Base-by-base conservation (phyloP, 2,329 filamentous ascomycete species). In the Coniochaeta sp. region DNA sequence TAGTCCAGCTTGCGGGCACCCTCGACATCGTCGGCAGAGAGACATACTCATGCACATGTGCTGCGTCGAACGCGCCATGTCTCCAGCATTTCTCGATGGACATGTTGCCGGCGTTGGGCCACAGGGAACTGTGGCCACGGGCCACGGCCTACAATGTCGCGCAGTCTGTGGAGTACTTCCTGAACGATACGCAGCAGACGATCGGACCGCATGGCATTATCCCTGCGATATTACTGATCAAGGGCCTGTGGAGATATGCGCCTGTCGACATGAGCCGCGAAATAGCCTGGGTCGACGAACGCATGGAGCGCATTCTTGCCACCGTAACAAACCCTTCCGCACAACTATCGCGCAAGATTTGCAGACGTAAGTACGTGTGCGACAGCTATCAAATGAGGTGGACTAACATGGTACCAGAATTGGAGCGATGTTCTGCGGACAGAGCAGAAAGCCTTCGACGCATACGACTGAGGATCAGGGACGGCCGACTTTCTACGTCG, bases 81-180 rank as follows among this genome's bases (percentile, higher is more conserved):
- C 24, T 38, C 13, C 35, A 27, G 12, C 40, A 47, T 13, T 51
- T 52, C 45, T 7, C n/a, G 4, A 33, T 28, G 13, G 7, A 24
- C 14, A 6, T 6, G 31, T 40, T 52, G 20, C 54, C 49, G 9
- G 42, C 40, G 3, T 48, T 53, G 5, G 42, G 10, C 13, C 45
- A 40, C 8, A 49, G 49, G 22, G 18, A 50, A 42, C 49, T 31
- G 26, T 56, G 32, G 56, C 53, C n/a, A 12, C 52, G 52, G 20
- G 46, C 53, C 4, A 51, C 49, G 40, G 46, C 51, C n/a, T 52
- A 48, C 47, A 56, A 61, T 48, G 54, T 61, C 22, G 59, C 57
- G 53, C 60, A 60, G 51, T 55, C 56, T 1, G 42, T 55, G 20
- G 60, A 61, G 49, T 60, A 55, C 50, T 61, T 58, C 38, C 9